phyloP scores from a whole-genome alignment of 1,284 basidiomycete genomes.

The Ustilago vetiveriae region DNA sequence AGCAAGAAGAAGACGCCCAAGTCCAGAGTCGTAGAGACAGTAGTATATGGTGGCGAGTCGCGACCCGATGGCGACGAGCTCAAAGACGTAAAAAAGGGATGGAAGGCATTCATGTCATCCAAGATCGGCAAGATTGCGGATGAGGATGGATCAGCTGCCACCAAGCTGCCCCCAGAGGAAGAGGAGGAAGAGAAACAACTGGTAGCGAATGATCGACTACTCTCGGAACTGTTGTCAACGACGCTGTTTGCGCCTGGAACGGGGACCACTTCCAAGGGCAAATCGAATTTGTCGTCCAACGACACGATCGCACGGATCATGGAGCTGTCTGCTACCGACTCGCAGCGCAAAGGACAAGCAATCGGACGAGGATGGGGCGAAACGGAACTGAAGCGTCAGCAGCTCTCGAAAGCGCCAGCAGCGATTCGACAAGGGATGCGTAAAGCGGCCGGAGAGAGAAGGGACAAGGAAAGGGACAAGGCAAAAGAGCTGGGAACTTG shows the following conservation, averaged over 20 bases:
- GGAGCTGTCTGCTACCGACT: constrained; percentile 51
- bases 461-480: constrained; percentile 59
- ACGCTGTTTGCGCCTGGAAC: constrained; percentile 64
- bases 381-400: constrained; percentile 48
- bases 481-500: constrained; percentile 63
- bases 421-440: constrained; percentile 56
- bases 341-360: constrained; percentile 41
- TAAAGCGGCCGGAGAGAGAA: constrained; percentile 53
- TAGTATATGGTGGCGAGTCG: constrained; percentile 35
- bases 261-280: constrained; percentile 35
- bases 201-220: constrained; percentile 59
- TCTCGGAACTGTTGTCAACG: constrained; percentile 61
- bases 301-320: constrained; percentile 59
- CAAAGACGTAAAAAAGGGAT: constrained; percentile 35
- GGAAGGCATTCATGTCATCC: constrained; percentile 55
- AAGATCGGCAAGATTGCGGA: constrained; percentile 46
- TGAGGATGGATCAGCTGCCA: constrained; percentile 13
- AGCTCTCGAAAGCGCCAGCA: constrained; percentile 59
- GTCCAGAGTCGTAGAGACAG: constrained; percentile 27
- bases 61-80: constrained; percentile 29
- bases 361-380: constrained; percentile 60
- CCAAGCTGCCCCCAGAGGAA: constrained; percentile 28
- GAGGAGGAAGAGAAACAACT: constrained; percentile 57
- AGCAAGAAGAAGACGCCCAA: constrained; percentile 23
- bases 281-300: constrained; percentile 55